Base-by-base conservation (phyloP, 768 basidiomycete genomes). In the Podaxis sp. region DNA sequence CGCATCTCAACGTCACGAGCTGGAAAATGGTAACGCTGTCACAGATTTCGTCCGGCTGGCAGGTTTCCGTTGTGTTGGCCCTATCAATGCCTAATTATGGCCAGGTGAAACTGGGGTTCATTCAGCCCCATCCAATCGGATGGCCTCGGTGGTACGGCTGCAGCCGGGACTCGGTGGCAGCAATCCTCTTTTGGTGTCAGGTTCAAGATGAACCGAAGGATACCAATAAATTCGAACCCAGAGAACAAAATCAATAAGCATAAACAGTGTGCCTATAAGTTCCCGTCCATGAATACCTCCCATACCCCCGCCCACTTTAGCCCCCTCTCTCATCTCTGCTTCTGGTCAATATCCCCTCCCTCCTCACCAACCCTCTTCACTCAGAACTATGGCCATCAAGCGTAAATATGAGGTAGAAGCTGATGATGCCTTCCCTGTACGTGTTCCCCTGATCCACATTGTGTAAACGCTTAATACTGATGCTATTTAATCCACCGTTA, bases 361-460 rank as follows among this genome's bases (percentile, higher is more conserved):
- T 36, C 58, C 41, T 55, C 61, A 51, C 59, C 56, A 65, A 57
- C 43, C 13, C 46, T 36, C 19, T 50, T 33, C 13, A 40, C 15
- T 55, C 27, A 22, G 12, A 36, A 66, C 66, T 56, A 93, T 91
- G 90, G 79, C 85, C 46, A 65, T 90, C 71, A 94, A 93, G 74
- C 83, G 91, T 72, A 94, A 94, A 77, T 79, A 89, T 56, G 84
- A 87, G 55, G 67, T 78, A 19, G 88, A 88, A 63, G 70, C 76
- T 19, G 82, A 84, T 63, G 85, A 85, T 68, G 76, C 78, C 64
- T 77, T 74, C 58, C 81, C 77, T 65, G 87, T 87, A 73, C 59
- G 77, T 69, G 49, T 24, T 41, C 66, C 66, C 60, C 66, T 56
- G 40, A 19, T 49, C 15, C 9, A 22, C 51, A 40, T 46, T 46